These are phyloP conservation scores for Beta lomatogona DNA, from an alignment of 179 eudicot species.

Conservation along the genomic window DNA sequence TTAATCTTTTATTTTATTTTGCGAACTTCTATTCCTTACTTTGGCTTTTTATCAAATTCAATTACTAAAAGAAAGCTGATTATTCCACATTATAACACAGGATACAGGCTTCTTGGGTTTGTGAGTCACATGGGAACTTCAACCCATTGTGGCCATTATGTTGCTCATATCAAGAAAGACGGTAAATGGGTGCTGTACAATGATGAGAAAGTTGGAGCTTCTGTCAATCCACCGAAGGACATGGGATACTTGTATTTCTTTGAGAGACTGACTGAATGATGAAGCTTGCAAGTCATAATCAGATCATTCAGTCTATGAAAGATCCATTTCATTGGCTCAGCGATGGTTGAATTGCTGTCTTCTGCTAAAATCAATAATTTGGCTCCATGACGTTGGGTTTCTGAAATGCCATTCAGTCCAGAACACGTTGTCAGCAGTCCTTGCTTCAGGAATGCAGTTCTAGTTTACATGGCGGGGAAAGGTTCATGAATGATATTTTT, in stretches of 20 bases:
- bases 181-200: slow-evolving; percentile 95
- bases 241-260: slow-evolving; percentile 97
- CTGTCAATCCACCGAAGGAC: slow-evolving; percentile 89
- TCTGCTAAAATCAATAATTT: not conserved
- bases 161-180: slow-evolving; percentile 86
- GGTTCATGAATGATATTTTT: slow-evolving; percentile 1
- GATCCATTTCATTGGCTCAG: not conserved
- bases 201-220: slow-evolving; percentile 85
- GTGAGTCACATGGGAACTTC: slow-evolving; percentile 99
- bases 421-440: not conserved
- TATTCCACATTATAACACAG: slow-evolving; percentile 40
- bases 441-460: not conserved
- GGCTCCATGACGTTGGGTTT: slow-evolving; percentile 10
- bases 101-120: slow-evolving; percentile 74
- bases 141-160: slow-evolving; percentile 97
- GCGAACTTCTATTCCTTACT: not conserved
- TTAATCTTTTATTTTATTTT: not conserved
- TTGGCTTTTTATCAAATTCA: not conserved
- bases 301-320: not conserved
- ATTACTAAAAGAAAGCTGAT: slow-evolving; percentile 9
- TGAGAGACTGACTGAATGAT: slow-evolving; percentile 38
- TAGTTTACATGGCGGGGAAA: not conserved
- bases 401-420: not conserved
- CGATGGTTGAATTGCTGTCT: not conserved
- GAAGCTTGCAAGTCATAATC: not conserved